Evolutionary conservation across 2,329 filamentous ascomycete genomes (phyloP).

Genomic region (Stagonosporopsis tanaceti): DNA sequence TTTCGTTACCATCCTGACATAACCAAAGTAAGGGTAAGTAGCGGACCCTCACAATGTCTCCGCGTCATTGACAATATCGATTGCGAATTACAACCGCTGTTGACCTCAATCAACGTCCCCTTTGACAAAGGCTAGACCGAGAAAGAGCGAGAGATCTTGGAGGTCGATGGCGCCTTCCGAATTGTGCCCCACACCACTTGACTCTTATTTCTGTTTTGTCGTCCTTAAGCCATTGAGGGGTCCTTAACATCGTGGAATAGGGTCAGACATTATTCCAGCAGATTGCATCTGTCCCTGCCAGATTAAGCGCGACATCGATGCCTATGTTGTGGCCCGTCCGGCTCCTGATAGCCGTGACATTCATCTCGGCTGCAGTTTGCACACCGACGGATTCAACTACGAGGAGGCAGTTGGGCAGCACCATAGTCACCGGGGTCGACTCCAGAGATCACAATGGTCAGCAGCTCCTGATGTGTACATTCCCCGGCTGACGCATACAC

Average conservation of each 20-base stretch:
- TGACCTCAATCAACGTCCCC: background rate
- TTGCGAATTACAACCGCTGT: background rate
- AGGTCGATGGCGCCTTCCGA: background rate
- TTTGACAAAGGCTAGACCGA: background rate
- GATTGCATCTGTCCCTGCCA: background rate
- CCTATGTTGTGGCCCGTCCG: background rate
- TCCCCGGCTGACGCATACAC: constrained; percentile 2
- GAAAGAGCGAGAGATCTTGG: background rate
- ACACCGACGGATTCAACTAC: background rate
- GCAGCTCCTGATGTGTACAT: rapidly evolving
- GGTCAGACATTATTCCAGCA: constrained; percentile 1
- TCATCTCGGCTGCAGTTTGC: constrained; percentile 20
- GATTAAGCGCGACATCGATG: constrained; percentile 16
- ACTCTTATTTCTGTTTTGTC: background rate
- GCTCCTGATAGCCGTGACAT: constrained; percentile 4
- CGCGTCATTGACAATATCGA: constrained; percentile 7
- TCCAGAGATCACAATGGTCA: constrained; percentile 33
- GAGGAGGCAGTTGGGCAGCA: constrained; percentile 13
- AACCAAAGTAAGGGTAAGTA: background rate
- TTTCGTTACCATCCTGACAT: constrained; percentile 8
- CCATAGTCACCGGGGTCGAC: constrained; percentile 30
- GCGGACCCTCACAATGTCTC: background rate
- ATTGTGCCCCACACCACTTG: background rate
- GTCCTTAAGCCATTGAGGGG: background rate
- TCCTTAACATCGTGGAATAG: background rate